Conservation (phyloP, 352 stramenopile species). For the Phytophthora kernoviae region DNA sequence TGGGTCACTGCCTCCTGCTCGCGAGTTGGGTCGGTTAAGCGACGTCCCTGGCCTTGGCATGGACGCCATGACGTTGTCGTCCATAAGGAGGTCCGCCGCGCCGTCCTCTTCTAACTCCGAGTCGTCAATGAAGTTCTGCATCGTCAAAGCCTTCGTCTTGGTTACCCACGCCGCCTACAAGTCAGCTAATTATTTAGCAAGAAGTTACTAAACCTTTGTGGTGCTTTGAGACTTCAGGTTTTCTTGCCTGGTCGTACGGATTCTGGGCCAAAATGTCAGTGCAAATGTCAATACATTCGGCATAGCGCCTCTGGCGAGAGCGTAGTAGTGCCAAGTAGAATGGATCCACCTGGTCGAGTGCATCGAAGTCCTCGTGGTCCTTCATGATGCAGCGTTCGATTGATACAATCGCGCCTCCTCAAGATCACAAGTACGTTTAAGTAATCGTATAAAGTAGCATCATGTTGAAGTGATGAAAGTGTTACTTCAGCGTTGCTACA, state of each 20-base stretch:
- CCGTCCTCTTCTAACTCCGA: constrained; percentile 92
- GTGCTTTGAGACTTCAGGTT: neutral
- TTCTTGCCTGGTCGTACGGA: constrained; percentile 80
- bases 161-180: constrained; percentile 86
- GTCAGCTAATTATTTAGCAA: neutral
- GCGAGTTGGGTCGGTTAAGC: constrained; percentile 83
- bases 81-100: constrained; percentile 90
- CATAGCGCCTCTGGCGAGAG: constrained; percentile 75
- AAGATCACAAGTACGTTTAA: neutral
- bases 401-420: constrained; percentile 19
- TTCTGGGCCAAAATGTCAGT: constrained; percentile 84
- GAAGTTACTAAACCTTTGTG: neutral
- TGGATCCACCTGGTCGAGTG: constrained; percentile 83
- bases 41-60: constrained; percentile 90
- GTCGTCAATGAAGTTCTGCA: constrained; percentile 92
- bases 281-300: constrained; percentile 86
- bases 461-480: too few relatives aligned
- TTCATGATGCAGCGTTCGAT: neutral
- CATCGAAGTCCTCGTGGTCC: constrained; percentile 28
- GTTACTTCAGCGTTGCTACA: too few relatives aligned
- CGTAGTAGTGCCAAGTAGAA: constrained; percentile 89
- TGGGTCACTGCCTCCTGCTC: constrained; percentile 50
- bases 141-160: constrained; percentile 90
- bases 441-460: too few relatives aligned
- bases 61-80: constrained; percentile 91